phyloP scores from a whole-genome alignment of 768 basidiomycete species.

The Hericium coralloides region DNA sequence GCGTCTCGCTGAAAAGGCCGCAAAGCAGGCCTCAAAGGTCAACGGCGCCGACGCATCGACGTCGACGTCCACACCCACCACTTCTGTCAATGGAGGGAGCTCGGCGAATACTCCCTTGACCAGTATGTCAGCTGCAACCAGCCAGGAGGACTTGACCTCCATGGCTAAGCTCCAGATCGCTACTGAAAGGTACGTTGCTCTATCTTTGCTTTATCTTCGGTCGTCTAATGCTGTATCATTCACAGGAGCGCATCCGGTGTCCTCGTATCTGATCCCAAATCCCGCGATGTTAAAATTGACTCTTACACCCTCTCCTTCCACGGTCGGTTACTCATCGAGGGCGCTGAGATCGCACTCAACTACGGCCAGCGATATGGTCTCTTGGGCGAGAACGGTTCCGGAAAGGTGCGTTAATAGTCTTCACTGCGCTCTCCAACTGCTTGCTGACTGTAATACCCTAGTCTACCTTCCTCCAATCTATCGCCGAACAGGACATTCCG shows the following conservation, averaged over 20 bases:
- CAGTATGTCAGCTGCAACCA: conserved; percentile 68
- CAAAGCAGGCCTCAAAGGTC: conserved; percentile 59
- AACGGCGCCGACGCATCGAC: conserved; percentile 38
- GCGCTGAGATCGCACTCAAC: conserved; percentile 69
- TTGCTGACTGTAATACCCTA: conserved; percentile 22
- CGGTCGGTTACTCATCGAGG: conserved; percentile 73
- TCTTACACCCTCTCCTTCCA: conserved; percentile 95
- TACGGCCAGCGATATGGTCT: conserved; percentile 93
- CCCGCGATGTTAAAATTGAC: conserved; percentile 96
- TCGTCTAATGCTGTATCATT: background rate
- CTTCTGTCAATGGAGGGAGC: conserved; percentile 50
- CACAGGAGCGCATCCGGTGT: conserved; percentile 85
- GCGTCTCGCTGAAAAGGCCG: conserved; percentile 89
- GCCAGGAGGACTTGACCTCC: conserved; percentile 66
- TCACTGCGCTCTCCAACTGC: background rate
- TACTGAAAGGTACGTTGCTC: conserved; percentile 65
- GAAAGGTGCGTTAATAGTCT: conserved; percentile 63
- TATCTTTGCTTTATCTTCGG: conserved; percentile 5
- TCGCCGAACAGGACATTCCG: conserved; percentile 90
- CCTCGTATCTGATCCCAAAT: conserved; percentile 84
- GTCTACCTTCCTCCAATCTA: conserved; percentile 95
- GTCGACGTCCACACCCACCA: conserved; percentile 50
- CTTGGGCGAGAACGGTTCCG: conserved; percentile 96
- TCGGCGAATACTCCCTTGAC: conserved; percentile 73
- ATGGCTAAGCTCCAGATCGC: conserved; percentile 90